Conservation (phyloP, 2,329 filamentous ascomycete genomes). For the Colletotrichum camelliae region DNA sequence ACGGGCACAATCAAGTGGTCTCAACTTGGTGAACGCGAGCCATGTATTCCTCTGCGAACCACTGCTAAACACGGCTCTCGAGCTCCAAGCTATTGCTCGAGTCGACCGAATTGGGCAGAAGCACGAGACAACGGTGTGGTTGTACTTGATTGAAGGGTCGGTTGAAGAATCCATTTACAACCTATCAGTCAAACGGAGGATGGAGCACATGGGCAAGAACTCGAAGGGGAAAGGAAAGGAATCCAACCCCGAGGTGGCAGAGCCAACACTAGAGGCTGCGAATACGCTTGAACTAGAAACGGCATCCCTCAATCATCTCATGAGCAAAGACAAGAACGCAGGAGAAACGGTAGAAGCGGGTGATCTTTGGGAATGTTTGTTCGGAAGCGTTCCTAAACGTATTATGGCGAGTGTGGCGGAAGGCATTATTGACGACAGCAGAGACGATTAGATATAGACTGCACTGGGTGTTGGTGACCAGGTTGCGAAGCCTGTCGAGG, state of each 20-base stretch:
- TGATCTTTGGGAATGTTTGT: conserved; percentile 90
- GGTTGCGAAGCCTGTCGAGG: background rate
- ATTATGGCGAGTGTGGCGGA: conserved; percentile 6
- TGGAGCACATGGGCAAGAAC: conserved; percentile 73
- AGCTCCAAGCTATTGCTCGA: conserved; percentile 92
- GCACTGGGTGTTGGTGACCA: background rate
- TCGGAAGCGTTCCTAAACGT: conserved; percentile 61
- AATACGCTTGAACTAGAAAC: conserved; percentile 85
- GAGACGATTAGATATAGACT: background rate
- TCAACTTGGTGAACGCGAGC: conserved; percentile 91
- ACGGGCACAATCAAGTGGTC: conserved; percentile 83
- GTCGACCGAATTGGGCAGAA: conserved; percentile 94
- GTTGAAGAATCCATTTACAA: conserved; percentile 94
- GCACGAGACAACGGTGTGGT: conserved; percentile 89
- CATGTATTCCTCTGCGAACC: conserved; percentile 97
- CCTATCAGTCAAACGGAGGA: conserved; percentile 77
- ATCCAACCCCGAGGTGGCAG: conserved; percentile 52
- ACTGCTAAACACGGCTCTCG: conserved; percentile 89
- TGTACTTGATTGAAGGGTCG: conserved; percentile 89
- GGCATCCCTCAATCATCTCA: conserved; percentile 71
- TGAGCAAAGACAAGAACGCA: conserved; percentile 71
- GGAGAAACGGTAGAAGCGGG: conserved; percentile 81
- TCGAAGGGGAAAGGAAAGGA: conserved; percentile 45
- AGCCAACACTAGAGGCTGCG: conserved; percentile 76
- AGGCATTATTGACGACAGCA: background rate